Evolutionary conservation across 208 protist genomes (phyloP).

Genomic region (Sergeia podlipaevii): DNA sequence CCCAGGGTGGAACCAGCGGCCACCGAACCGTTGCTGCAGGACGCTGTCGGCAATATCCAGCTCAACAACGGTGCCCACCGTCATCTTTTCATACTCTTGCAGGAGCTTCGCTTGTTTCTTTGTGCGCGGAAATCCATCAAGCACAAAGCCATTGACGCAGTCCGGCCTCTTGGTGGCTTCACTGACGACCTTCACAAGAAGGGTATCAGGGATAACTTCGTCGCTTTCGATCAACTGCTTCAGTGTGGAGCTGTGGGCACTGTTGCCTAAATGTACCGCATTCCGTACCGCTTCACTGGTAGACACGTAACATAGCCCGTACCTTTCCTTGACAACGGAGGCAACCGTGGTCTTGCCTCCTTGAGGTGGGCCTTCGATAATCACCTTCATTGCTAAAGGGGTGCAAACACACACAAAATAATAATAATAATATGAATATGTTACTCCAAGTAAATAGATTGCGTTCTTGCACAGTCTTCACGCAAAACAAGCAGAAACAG

Average conservation of each 20-base stretch:
- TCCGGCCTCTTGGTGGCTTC: conserved; percentile 72
- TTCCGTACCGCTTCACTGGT: conserved; percentile 66
- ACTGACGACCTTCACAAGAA: conserved; percentile 62
- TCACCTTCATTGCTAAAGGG: conserved; percentile 74
- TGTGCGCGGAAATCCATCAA: conserved; percentile 88
- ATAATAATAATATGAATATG: no score
- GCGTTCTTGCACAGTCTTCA: no score
- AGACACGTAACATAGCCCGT: conserved; percentile 80
- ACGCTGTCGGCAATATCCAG: conserved; percentile 68
- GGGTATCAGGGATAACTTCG: conserved; percentile 55
- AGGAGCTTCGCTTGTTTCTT: conserved; percentile 64
- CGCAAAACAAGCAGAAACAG: conserved; percentile 10
- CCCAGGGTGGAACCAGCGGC: conserved; percentile 79
- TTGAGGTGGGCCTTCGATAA: conserved; percentile 72
- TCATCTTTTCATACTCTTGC: conserved; percentile 43
- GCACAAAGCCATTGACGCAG: conserved; percentile 86
- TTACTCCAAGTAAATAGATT: no score
- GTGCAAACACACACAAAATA: conserved; percentile 3
- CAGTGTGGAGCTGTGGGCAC: conserved; percentile 37
- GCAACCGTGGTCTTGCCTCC: conserved; percentile 76
- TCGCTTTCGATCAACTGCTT: conserved; percentile 63
- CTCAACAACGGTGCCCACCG: conserved; percentile 61
- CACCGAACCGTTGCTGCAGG: conserved; percentile 71
- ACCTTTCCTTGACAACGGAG: conserved; percentile 77
- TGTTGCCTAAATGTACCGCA: conserved; percentile 58